Conservation (phyloP, 179 eudicot genomes). For the Corrigiola litoralis region DNA sequence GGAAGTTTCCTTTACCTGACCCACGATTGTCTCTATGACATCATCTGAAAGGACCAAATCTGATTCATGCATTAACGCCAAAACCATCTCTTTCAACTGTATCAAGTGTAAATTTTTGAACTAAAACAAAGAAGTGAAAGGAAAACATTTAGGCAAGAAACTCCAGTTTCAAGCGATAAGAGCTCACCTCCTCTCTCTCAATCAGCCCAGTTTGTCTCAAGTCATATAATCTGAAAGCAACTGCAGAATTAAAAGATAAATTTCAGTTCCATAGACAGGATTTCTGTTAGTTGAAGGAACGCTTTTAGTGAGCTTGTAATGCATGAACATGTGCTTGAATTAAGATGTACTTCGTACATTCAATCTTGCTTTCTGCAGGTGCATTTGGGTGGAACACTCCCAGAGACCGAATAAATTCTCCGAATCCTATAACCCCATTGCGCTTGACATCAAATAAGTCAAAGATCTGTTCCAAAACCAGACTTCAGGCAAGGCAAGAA, state of each 20-base stretch:
- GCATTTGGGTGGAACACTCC: conserved; percentile 95
- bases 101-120: too few relatives aligned
- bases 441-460: conserved; percentile 87
- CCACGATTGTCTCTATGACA: conserved; percentile 47
- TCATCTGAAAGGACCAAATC: conserved; percentile 42
- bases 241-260: conserved; percentile 48
- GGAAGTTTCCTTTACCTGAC: conserved; percentile 34
- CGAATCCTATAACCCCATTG: conserved; percentile 90
- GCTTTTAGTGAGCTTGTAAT: too few relatives aligned
- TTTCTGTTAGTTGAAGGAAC: too few relatives aligned
- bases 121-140: too few relatives aligned
- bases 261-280: too few relatives aligned
- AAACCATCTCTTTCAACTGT: conserved; percentile 66
- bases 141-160: too few relatives aligned
- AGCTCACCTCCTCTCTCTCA: conserved; percentile 94
- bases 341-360: too few relatives aligned
- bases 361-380: conserved; percentile 79
- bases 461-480: conserved; percentile 55
- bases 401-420: conserved; percentile 84
- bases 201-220: conserved; percentile 82
- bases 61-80: conserved; percentile 47
- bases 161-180: too few relatives aligned
- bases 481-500: neutral
- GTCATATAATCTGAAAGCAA: conserved; percentile 86
- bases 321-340: too few relatives aligned